Percentiles rank a stretch among this genome's conserved stretches.
phyloP scores from a whole-genome alignment of 2,329 filamentous ascomycete genomes.

The Chaetothyriales sp. region DNA sequence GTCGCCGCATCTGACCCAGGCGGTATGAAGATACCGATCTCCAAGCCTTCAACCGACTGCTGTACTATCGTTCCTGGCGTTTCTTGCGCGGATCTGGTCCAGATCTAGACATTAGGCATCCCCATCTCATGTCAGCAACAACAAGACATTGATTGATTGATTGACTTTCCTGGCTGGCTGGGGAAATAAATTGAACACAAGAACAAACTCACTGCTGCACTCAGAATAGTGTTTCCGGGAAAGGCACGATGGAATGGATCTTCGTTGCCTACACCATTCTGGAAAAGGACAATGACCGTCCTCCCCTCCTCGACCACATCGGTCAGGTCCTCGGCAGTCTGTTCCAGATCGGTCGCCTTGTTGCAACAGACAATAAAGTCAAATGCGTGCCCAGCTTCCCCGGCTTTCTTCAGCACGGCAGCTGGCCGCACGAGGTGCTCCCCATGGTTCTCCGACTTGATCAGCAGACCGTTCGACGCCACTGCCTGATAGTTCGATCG shows the following conservation, averaged over 20 bases:
- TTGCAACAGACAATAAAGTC: constrained; percentile 27
- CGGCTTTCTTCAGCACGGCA: constrained; percentile 27
- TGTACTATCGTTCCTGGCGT: constrained; percentile 37
- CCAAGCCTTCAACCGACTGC: constrained; percentile 38
- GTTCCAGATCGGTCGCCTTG: constrained; percentile 40
- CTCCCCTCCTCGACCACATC: constrained; percentile 23
- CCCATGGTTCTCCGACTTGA: constrained; percentile 29
- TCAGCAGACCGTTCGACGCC: constrained; percentile 24
- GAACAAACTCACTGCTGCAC: constrained; percentile 27
- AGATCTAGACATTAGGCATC: constrained; percentile 20
- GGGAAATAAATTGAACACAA: no score
- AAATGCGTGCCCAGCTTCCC: constrained; percentile 21
- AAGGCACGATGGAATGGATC: constrained; percentile 24
- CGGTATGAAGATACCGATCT: constrained; percentile 36
- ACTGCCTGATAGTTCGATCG: constrained; percentile 32
- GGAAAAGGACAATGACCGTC: constrained; percentile 24
- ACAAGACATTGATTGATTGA: no score
- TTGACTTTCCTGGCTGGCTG: no score
- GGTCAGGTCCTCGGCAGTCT: constrained; percentile 45
- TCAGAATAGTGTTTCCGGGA: constrained; percentile 22
- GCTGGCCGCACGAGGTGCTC: constrained; percentile 21
- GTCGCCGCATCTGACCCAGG: constrained; percentile 20
- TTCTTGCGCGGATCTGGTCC: constrained; percentile 39
- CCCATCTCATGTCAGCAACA: no score
- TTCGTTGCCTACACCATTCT: constrained; percentile 27